Conservation (phyloP, 805 yeast species). For the Saccharomycopsis guyanensis region DNA sequence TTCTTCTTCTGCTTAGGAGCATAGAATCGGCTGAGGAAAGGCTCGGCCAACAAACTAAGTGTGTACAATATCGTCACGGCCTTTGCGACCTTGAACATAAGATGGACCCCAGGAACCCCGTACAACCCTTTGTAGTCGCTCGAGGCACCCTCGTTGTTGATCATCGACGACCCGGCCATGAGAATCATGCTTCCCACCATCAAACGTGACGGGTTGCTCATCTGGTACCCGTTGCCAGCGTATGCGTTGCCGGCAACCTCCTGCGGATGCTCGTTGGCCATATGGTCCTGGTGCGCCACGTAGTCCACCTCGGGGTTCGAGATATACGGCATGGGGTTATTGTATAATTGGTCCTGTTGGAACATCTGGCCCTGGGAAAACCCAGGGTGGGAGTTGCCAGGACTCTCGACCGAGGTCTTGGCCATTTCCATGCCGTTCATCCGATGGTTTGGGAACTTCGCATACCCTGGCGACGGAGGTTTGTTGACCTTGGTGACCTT, state of each 20-base stretch:
- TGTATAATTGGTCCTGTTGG: background rate
- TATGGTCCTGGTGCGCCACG: background rate
- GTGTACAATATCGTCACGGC: background rate
- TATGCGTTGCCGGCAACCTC: too few relatives aligned
- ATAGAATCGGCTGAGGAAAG: too few relatives aligned
- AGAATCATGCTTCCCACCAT: slow-evolving; percentile 14
- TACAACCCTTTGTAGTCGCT: slow-evolving; percentile 3
- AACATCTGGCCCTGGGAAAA: slow-evolving; percentile 1
- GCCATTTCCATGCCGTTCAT: too few relatives aligned
- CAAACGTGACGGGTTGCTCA: slow-evolving; percentile 17
- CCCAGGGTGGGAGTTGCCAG: slow-evolving; percentile 19
- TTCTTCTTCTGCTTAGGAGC: background rate
- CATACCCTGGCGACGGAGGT: slow-evolving; percentile 12
- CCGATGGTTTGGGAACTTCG: slow-evolving; percentile 8
- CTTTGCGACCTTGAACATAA: slow-evolving; percentile 1
- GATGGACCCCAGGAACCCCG: background rate
- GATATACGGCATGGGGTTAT: slow-evolving; percentile 1
- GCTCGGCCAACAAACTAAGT: background rate
- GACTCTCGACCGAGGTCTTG: background rate
- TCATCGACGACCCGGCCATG: slow-evolving; percentile 11
- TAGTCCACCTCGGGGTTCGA: too few relatives aligned
- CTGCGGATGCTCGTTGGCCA: background rate
- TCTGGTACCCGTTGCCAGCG: background rate
- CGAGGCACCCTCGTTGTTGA: background rate
- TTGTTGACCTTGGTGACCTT: slow-evolving; percentile 2